Conservation (phyloP, 1,284 basidiomycete species). For the Polyporus tsugae region DNA sequence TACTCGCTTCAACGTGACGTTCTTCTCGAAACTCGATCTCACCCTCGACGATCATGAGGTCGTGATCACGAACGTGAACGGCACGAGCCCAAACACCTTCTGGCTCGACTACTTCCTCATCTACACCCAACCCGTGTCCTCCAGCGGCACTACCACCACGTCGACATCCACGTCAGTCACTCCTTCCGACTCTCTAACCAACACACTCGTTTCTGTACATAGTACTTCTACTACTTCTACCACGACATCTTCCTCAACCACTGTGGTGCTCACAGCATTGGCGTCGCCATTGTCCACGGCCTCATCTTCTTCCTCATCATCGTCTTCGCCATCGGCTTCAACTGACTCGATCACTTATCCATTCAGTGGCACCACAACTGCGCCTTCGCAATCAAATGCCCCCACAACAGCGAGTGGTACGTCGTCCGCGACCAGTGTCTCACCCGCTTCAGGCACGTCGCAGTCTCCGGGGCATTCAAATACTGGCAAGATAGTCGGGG, state of each 20-base stretch:
- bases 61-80: constrained; percentile 28
- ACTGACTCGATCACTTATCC: constrained; percentile 2
- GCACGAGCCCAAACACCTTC: constrained; percentile 27
- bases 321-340: not conserved
- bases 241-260: not conserved
- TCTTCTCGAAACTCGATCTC: constrained; percentile 25
- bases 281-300: not conserved
- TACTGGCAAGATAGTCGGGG: constrained; percentile 20
- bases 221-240: not conserved
- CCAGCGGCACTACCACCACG: not conserved
- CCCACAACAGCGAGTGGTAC: not conserved
- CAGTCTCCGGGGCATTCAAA: not conserved
- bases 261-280: not conserved
- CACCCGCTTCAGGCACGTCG: not conserved
- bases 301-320: not conserved
- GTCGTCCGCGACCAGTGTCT: not conserved
- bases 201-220: not conserved
- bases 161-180: constrained; percentile 3
- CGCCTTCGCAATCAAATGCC: not conserved
- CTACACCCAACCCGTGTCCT: not conserved
- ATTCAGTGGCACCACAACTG: constrained; percentile 2
- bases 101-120: constrained; percentile 32
- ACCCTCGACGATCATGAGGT: constrained; percentile 23
- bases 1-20: constrained; percentile 18
- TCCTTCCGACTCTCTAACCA: not conserved